phyloP scores from a whole-genome alignment of 352 stramenopile species.

The Phytophthora cajani region DNA sequence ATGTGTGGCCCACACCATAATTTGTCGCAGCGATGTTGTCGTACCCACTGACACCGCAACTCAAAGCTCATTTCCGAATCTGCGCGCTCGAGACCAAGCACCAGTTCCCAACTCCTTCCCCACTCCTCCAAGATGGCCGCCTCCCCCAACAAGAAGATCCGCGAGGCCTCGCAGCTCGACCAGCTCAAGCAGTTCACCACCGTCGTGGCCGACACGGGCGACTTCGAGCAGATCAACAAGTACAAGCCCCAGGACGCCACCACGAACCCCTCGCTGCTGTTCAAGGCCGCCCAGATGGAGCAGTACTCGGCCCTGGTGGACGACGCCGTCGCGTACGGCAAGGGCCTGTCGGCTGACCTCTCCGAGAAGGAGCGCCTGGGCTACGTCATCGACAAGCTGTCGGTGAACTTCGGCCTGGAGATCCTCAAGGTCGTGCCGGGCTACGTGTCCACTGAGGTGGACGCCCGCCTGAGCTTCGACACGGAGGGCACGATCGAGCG shows the following conservation, averaged over 20 bases:
- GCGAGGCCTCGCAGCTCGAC: constrained; percentile 89
- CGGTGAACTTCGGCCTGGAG: constrained; percentile 98
- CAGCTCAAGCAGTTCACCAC: constrained; percentile 97
- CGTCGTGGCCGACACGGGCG: constrained; percentile 98
- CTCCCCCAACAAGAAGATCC: constrained; percentile 81
- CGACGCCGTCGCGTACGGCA: constrained; percentile 95
- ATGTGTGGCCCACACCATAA: constrained; percentile 29
- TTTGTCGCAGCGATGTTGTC: constrained; percentile 23
- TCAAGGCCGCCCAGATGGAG: constrained; percentile 96
- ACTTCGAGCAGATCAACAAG: constrained; percentile 92
- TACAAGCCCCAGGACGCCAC: constrained; percentile 97
- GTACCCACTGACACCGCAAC: constrained; percentile 1
- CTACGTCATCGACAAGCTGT: constrained; percentile 97
- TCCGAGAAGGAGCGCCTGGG: constrained; percentile 88
- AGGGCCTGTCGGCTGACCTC: constrained; percentile 65
- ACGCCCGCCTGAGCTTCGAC: constrained; percentile 97
- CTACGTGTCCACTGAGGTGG: constrained; percentile 99
- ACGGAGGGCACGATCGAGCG: constrained; percentile 93
- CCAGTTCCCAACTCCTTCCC: neutral
- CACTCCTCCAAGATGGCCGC: constrained; percentile 42
- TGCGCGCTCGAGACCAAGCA: constrained; percentile 50
- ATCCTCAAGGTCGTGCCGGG: constrained; percentile 97
- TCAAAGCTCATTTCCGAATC: constrained; percentile 76
- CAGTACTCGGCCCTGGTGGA: constrained; percentile 97
- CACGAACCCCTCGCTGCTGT: constrained; percentile 99